Percentiles rank a stretch among this genome's conserved stretches.
Evolutionary conservation across 768 basidiomycete genomes (phyloP).

Genomic region (Termitomyces sp.): DNA sequence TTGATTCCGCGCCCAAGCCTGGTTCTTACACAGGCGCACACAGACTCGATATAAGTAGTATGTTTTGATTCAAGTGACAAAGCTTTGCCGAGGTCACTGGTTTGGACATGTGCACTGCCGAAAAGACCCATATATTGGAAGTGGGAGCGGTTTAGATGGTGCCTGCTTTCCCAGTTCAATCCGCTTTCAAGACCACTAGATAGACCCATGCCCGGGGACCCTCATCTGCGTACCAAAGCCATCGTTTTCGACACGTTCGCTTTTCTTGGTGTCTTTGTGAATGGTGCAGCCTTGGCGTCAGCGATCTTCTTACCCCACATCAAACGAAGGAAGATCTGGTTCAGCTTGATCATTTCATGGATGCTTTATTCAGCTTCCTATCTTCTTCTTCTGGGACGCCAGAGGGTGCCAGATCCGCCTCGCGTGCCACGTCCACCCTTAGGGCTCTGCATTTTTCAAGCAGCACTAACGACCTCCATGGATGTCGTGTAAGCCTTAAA

Average conservation of each 20-base stretch:
- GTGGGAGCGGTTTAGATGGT: too few relatives aligned
- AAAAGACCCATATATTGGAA: too few relatives aligned
- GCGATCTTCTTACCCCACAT: not conserved
- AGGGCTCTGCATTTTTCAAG: conserved; percentile 1
- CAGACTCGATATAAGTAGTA: too few relatives aligned
- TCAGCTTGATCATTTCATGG: not conserved
- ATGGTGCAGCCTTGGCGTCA: not conserved
- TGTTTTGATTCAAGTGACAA: too few relatives aligned
- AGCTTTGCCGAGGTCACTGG: too few relatives aligned
- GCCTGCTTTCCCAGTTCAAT: too few relatives aligned
- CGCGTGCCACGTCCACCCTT: not conserved
- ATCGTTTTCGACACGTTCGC: not conserved
- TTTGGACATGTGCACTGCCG: too few relatives aligned
- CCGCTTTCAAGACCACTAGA: not conserved
- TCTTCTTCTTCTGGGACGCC: not conserved
- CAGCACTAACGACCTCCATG: not conserved
- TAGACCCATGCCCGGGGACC: too few relatives aligned
- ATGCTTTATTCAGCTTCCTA: conserved; percentile 2
- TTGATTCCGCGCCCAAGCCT: not conserved
- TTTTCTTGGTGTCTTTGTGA: not conserved
- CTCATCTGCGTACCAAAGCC: not conserved
- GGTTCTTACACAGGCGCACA: too few relatives aligned
- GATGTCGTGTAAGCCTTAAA: not conserved
- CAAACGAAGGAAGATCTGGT: not conserved
- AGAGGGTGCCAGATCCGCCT: too few relatives aligned